Evolutionary conservation across 257 asterid genomes (phyloP).

Genomic region (Lantana camara): DNA sequence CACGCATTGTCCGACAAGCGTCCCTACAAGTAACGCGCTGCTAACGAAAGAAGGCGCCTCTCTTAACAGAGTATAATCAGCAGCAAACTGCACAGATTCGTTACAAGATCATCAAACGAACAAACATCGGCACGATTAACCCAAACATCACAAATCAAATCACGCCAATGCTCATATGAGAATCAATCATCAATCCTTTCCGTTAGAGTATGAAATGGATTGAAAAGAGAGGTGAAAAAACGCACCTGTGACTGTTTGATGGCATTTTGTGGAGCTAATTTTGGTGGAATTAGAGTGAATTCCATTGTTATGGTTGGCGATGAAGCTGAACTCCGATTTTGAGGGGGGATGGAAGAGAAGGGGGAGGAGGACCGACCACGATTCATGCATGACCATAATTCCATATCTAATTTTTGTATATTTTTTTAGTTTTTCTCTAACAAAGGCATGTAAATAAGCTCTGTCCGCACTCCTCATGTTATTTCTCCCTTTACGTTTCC

Average conservation of each 20-base stretch:
- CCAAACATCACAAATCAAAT: background rate
- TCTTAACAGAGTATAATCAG: conserved; percentile 19
- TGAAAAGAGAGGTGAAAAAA: conserved; percentile 1
- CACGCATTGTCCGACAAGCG: conserved; percentile 38
- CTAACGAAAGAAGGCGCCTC: conserved; percentile 31
- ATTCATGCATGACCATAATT: conserved; percentile 42
- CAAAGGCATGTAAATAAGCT: background rate
- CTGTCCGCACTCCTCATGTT: too few relatives aligned
- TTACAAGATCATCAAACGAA: conserved; percentile 16
- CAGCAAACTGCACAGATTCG: conserved; percentile 24
- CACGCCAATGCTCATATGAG: conserved; percentile 10
- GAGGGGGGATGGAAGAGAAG: conserved; percentile 20
- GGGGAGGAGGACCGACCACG: conserved; percentile 15
- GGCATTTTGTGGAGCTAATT: conserved; percentile 16
- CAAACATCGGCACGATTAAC: background rate
- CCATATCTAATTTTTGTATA: background rate
- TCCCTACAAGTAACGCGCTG: conserved; percentile 54
- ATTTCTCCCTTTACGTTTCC: too few relatives aligned
- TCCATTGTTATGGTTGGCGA: conserved; percentile 25
- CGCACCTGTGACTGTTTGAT: background rate
- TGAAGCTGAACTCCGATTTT: conserved; percentile 24
- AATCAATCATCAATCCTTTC: background rate
- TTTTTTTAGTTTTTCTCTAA: background rate
- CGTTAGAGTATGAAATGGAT: background rate
- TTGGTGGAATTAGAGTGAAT: conserved; percentile 13